Base-by-base conservation (phyloP, 805 yeast genomes). In the Starmerella khaoyaiensis region DNA sequence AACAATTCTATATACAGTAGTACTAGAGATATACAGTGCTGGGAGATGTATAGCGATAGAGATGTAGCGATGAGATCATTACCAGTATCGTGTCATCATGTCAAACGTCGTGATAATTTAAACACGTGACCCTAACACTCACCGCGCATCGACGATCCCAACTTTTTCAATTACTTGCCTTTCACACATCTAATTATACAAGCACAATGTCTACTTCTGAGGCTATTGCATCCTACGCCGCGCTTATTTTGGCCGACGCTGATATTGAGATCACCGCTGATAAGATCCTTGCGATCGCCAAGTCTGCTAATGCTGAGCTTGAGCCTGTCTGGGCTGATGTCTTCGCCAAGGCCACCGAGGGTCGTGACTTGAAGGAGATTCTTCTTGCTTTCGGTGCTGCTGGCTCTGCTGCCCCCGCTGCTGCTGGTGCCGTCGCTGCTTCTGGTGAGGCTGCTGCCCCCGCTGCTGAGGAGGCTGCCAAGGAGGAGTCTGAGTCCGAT, bases 331-430 rank as follows among this genome's bases (percentile, higher is more conserved):
- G 90, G 87, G 77, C 87, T 56, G 77, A 77, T 55, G 71, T 78
- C 56, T 81, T 69, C 69, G 78, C 93, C 57, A 78, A 78, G 71
- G 93, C 90, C 60, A 71, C 80, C 55, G 83, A 71, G 61, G 86
- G 86, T 61, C 77, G 75, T 67, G 68, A 79, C 72, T 65, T 80
- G 63, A 81, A 80, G 73, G 82, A 77, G 59, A 66, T 79, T 57
- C 70, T 75, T 56, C 71, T 75, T 56, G 61, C 64, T 54, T 57
- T 68, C 55, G 69, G 73, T 51, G 75, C 76, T 51, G 81, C 84
- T 57, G 76, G 83, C 52, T 52, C 97, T 63, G 79, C 97, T 62
- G 93, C 94, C 70, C 94, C 95, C 60, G 94, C 97, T 61, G 94
- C 69, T 65, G 94, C 94, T 60, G 79, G 79, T 62, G 82, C 90